Base-by-base conservation (phyloP, 192 early-diverging fungal species). In the Backusella psychrophila region DNA sequence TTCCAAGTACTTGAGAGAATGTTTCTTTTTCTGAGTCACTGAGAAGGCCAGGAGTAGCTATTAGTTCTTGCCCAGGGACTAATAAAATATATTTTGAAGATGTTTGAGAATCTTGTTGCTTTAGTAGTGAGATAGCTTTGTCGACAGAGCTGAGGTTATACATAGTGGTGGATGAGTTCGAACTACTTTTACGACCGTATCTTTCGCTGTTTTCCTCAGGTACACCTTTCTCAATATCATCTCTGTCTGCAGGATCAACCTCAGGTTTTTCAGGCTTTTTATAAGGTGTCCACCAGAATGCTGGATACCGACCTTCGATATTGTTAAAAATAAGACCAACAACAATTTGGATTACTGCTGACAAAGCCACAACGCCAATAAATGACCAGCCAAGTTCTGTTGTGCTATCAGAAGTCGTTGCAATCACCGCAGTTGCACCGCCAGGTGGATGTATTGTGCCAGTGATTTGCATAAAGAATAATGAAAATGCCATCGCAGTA, bases 371-470 rank as follows among this genome's bases (percentile, higher is more conserved):
- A 0, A 86, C 80, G 8, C 80, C 79, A 66, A 89, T 80, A 69
- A 82, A 90, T 65, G 86, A 76, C 71, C 84, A 90, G 3, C 85
- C 80, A 1, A 89, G 78, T 5, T 81, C 74, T 19, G 81, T 78
- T n/a, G 87, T 77, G 5, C 59, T 75, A n/a, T 75, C 63, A 3
- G 84, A 77, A 1, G 84, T 66, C 0, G 83, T 86, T 23, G 89
- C 87, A 29, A 89, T 82, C 26, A 90, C 34, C 0, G 87, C 86
- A 4, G 89, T 83, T 1, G 89, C 89, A 26, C 84, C 84, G 3
- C 78, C 87, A 12, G 89, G 89, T 1, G 89, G 87, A 41, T 90
- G 89, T 6, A 88, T 79, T 0, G 86, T 88, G 29, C 82, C 79
- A 0, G 87, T 87, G 9, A 86, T 38, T 69, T 90, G 89, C 87